These are phyloP conservation scores for Wickerhamomyces alni DNA, from an alignment of 805 yeast genomes.

Conservation along the genomic window DNA sequence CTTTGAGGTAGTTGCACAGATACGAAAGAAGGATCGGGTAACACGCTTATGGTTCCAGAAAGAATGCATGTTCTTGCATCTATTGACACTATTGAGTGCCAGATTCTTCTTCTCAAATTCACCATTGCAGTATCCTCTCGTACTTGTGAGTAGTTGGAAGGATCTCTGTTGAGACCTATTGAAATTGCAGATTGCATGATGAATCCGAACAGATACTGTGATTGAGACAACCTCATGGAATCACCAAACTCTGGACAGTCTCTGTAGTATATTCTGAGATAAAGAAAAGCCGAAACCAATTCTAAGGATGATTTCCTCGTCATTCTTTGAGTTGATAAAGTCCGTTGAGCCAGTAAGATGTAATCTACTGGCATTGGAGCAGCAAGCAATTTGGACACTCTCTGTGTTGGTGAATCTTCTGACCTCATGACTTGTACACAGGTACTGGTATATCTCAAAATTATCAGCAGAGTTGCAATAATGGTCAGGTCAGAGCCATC, in stretches of 20 bases:
- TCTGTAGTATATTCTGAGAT: constrained; percentile 32
- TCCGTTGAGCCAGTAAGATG: constrained; percentile 32
- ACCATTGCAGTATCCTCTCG: constrained; percentile 2
- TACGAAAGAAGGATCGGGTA: constrained; percentile 5
- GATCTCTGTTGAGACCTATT: constrained; percentile 44
- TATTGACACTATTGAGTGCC: constrained; percentile 12
- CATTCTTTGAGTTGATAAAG: constrained; percentile 35
- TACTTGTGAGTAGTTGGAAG: constrained; percentile 21
- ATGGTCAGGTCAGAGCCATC: background rate
- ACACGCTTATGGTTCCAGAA: constrained; percentile 9
- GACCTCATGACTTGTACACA: constrained; percentile 23
- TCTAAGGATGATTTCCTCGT: constrained; percentile 30
- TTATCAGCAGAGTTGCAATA: constrained; percentile 32
- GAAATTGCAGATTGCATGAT: constrained; percentile 37
- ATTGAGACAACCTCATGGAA: constrained; percentile 33
- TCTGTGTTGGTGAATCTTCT: too few species aligned
- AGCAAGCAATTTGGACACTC: too few species aligned
- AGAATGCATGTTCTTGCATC: constrained; percentile 8
- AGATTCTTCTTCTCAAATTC: constrained; percentile 16
- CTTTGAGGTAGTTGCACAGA: constrained; percentile 14
- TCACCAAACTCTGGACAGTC: constrained; percentile 43
- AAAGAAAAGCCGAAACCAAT: constrained; percentile 36
- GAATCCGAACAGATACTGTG: constrained; percentile 31
- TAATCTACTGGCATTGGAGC: constrained; percentile 26
- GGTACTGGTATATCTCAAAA: constrained; percentile 34